These are phyloP conservation scores for Pterocarpus macrocarpus DNA, from an alignment of 306 rosid genomes.

Conservation along the genomic window DNA sequence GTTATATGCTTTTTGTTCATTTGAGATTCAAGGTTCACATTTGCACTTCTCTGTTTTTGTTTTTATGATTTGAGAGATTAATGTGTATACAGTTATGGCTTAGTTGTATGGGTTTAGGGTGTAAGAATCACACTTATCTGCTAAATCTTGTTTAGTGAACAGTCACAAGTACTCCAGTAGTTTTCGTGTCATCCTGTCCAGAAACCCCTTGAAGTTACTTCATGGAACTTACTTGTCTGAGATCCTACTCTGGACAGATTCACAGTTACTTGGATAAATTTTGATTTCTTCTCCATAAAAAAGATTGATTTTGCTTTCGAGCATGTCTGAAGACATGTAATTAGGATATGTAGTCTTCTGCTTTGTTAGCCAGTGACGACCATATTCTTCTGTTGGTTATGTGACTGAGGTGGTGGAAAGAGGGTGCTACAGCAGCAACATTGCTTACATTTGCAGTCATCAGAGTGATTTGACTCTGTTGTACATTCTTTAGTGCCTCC, in stretches of 20 bases:
- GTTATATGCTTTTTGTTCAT: conserved; percentile 25
- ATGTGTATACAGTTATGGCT: conserved; percentile 13
- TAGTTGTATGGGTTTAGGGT: neutral
- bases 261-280: neutral
- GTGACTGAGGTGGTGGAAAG: conserved; percentile 22
- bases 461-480: conserved; percentile 3
- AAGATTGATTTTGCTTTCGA: conserved; percentile 12
- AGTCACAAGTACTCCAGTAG: neutral
- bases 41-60: conserved; percentile 19
- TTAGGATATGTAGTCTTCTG: neutral
- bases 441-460: neutral
- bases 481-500: conserved; percentile 21
- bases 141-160: neutral
- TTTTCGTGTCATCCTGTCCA: neutral
- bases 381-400: conserved; percentile 16
- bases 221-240: conserved; percentile 5
- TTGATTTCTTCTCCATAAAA: conserved; percentile 2
- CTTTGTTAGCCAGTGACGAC: neutral
- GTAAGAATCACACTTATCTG: neutral
- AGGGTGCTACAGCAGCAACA: conserved; percentile 5
- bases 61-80: conserved; percentile 14
- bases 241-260: neutral
- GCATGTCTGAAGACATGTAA: conserved; percentile 16
- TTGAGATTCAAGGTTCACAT: neutral
- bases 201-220: conserved; percentile 21